Conservation (phyloP, 768 basidiomycete species). For the Agaricus subrufescens region DNA sequence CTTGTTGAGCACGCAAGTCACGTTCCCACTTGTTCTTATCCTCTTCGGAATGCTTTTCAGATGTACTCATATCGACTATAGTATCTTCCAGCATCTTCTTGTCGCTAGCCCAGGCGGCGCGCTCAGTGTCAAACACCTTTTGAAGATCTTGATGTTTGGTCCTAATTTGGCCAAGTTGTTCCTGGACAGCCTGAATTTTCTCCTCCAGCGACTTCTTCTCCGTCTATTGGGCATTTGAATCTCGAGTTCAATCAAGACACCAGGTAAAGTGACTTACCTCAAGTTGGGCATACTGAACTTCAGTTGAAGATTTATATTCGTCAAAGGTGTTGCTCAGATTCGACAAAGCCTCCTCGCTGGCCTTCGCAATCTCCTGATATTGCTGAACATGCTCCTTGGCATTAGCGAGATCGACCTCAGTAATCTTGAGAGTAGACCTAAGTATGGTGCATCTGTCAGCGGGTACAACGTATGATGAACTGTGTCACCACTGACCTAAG, state of each 20-base stretch:
- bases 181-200: constrained; percentile 47
- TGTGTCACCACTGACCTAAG: constrained; percentile 48
- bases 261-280: constrained; percentile 45
- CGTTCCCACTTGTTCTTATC: constrained; percentile 61
- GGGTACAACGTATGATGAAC: not conserved
- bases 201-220: constrained; percentile 61
- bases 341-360: constrained; percentile 72
- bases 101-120: constrained; percentile 67
- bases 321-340: constrained; percentile 71
- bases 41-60: constrained; percentile 62
- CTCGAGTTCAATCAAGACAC: not conserved
- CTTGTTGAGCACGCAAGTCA: constrained; percentile 63
- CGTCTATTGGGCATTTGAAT: constrained; percentile 37
- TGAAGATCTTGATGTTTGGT: constrained; percentile 54
- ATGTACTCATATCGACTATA: constrained; percentile 74
- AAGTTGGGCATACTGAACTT: constrained; percentile 59
- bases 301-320: constrained; percentile 71
- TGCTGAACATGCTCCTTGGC: constrained; percentile 75
- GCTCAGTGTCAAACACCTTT: constrained; percentile 63
- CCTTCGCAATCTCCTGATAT: constrained; percentile 82
- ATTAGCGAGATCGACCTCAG: constrained; percentile 70
- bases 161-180: constrained; percentile 46
- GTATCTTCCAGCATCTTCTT: constrained; percentile 81
- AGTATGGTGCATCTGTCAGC: not conserved
- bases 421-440: constrained; percentile 72